Evolutionary conservation across 1,284 basidiomycete genomes (phyloP), one percentile per base, ranked within the genome.

Genomic region (Pseudomicrostroma phylloplanum): DNA sequence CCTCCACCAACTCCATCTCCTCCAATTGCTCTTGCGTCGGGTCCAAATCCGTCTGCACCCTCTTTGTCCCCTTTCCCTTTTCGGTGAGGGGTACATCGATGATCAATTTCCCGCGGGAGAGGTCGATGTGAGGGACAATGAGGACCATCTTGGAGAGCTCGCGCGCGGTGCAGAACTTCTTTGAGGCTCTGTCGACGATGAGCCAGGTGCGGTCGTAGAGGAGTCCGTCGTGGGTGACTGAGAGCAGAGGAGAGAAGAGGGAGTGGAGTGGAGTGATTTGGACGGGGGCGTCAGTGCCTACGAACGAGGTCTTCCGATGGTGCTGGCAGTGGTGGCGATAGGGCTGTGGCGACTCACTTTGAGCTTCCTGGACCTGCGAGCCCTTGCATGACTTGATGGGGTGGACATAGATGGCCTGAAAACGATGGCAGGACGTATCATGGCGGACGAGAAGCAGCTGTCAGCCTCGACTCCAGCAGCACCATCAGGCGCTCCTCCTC

Each of bases 351-450:
- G 30, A 36, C 30, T 36, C 30, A 36, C 30, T 36, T 17, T 58
- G 49, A 1, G 70, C 66, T 42, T 66, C 56, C 17, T 65, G 57
- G 15, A 76, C 73, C 13, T 66, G 67, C 21, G 69, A 70, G 39
- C 72, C 72, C n/a, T 61, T 57, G 62, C 73, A 76, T 13, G 69
- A 71, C 48, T 76, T 76, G 68, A 76, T 76, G 19, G 73, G 73
- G 54, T 76, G 73, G 55, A 76, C 65, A 49, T 58, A 57, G 48
- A 67, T 46, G 40, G 41, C 23, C 51, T 66, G 41, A 36, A 3
- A 9, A 9, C 30, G 30, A 3, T 3, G 30, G 4, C 30, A 36
- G 9, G 30, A 9, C 30, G 30, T 9, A 36, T 3, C 30, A 9
- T 36, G 9, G 30, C 4, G 30, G 30, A 36, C 30, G 30, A 4